A percentile compares a stretch with the other conserved stretches of the same genome.
Conservation (phyloP, 208 protist genomes). For the Leishmania braziliensis region DNA sequence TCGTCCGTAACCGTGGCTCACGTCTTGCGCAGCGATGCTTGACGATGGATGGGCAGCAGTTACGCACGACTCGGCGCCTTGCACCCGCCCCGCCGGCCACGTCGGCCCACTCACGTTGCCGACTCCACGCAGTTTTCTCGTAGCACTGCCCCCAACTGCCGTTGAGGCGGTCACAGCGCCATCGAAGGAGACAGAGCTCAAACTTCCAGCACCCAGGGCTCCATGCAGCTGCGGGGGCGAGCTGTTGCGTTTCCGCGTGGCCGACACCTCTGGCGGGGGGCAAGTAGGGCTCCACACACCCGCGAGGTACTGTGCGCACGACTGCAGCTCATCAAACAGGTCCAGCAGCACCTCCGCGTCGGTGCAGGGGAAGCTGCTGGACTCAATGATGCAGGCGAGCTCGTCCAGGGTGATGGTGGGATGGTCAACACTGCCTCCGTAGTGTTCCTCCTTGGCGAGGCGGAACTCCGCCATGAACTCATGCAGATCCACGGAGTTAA, state of each 20-base stretch:
- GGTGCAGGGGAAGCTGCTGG: conserved; percentile 47
- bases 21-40: not conserved
- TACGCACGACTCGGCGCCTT: conserved; percentile 8
- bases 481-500: conserved; percentile 68
- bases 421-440: conserved; percentile 33
- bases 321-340: conserved; percentile 72
- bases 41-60: not conserved
- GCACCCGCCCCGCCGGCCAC: not conserved
- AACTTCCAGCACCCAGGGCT: not conserved
- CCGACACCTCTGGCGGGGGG: not conserved
- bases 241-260: not conserved
- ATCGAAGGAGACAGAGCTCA: not conserved
- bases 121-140: not conserved
- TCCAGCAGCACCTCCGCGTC: conserved; percentile 60
- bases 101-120: not conserved
- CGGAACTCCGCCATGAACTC: conserved; percentile 73
- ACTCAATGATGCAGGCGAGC: conserved; percentile 64
- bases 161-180: not conserved
- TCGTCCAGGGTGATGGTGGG: conserved; percentile 52
- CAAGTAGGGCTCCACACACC: not conserved
- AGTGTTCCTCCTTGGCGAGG: conserved; percentile 54
- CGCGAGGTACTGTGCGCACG: conserved; percentile 23
- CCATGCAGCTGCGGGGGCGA: not conserved
- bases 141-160: not conserved
- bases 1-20: not conserved